Percentiles rank a stretch among this genome's conserved stretches.
phyloP scores from a whole-genome alignment of 305 asterid species.

The Euphrasia arctica region DNA sequence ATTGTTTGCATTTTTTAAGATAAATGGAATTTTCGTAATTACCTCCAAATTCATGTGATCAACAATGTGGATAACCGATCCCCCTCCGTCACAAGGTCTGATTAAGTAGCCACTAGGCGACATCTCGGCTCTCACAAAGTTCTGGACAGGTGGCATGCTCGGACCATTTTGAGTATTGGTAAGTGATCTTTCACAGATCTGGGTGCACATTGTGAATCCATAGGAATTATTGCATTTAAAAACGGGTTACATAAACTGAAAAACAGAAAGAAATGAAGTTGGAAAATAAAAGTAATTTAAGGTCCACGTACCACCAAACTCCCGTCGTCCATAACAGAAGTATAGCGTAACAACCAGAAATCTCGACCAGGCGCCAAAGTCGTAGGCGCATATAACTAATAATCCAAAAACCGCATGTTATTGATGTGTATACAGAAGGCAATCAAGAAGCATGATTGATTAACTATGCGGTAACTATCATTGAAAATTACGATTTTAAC shows the following conservation, averaged over 20 bases:
- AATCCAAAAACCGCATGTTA: not conserved
- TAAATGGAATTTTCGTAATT: not conserved
- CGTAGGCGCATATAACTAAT: slow-evolving; percentile 87
- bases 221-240: not conserved
- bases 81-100: slow-evolving; percentile 94
- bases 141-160: slow-evolving; percentile 79
- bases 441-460: not conserved
- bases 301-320: slow-evolving; percentile 67
- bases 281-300: not conserved
- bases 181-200: slow-evolving; percentile 93
- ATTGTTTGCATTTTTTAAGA: not conserved
- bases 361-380: slow-evolving; percentile 96
- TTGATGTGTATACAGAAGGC: not conserved
- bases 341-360: slow-evolving; percentile 82
- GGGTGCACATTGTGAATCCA: slow-evolving; percentile 16
- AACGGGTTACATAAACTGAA: slow-evolving; percentile 6
- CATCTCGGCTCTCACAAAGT: slow-evolving; percentile 87
- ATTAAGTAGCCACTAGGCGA: slow-evolving; percentile 86
- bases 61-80: slow-evolving; percentile 82
- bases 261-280: not conserved
- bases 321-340: slow-evolving; percentile 86
- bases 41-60: slow-evolving; percentile 93
- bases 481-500: too few species aligned
- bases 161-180: slow-evolving; percentile 81
- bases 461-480: not conserved